These are phyloP conservation scores for Coniochaeta prunicola DNA, from an alignment of 2,329 filamentous ascomycete species.

Conservation along the genomic window DNA sequence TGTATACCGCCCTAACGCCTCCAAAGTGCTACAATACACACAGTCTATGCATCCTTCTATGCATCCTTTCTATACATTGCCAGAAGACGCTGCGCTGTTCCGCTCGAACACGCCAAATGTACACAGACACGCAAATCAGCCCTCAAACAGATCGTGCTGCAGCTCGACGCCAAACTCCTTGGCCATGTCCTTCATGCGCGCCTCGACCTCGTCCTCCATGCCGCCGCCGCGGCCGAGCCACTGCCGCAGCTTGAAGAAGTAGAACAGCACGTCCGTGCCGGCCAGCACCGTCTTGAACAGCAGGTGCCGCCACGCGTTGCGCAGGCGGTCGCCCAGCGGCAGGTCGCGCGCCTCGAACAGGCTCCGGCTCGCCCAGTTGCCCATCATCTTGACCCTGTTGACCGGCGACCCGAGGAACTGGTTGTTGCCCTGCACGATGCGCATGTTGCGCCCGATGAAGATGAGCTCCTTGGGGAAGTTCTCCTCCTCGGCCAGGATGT, in stretches of 20 bases:
- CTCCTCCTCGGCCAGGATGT: constrained; percentile 74
- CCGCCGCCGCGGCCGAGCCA: constrained; percentile 68
- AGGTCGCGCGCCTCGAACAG: constrained; percentile 69
- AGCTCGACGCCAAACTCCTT: constrained; percentile 88
- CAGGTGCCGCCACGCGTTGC: constrained; percentile 68
- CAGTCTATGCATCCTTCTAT: not conserved
- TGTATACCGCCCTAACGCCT: not conserved
- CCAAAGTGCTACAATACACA: not conserved
- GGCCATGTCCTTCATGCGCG: constrained; percentile 78
- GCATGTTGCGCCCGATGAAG: constrained; percentile 85
- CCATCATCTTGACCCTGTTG: constrained; percentile 90
- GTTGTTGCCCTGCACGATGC: constrained; percentile 91
- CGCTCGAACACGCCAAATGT: not conserved
- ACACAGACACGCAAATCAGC: constrained; percentile 36
- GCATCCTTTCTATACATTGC: not conserved
- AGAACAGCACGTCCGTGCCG: constrained; percentile 74
- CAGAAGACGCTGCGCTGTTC: not conserved
- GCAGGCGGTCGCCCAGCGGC: constrained; percentile 52
- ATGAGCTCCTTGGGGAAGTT: constrained; percentile 88
- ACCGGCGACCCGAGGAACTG: constrained; percentile 85
- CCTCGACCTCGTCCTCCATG: constrained; percentile 93
- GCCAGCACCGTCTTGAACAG: constrained; percentile 75
- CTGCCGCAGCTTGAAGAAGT: constrained; percentile 71
- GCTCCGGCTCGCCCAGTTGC: constrained; percentile 78
- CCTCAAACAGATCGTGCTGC: constrained; percentile 82